phyloP scores from a whole-genome alignment of 2,329 filamentous ascomycete genomes.

The Epicoccum sorghinum region DNA sequence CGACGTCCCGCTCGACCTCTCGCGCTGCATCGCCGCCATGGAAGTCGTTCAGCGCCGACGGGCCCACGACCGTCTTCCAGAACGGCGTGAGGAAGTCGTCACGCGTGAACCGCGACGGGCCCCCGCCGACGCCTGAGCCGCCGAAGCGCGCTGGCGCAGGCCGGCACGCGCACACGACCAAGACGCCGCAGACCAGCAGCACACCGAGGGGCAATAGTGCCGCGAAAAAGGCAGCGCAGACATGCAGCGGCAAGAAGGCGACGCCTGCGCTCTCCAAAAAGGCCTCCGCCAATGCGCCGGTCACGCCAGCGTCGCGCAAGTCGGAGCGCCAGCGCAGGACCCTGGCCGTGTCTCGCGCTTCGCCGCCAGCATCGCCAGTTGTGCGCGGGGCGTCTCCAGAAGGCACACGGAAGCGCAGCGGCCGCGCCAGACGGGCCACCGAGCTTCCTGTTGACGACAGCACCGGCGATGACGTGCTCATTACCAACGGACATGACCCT shows the following conservation, averaged over 20 bases:
- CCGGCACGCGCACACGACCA: slow-evolving; percentile 29
- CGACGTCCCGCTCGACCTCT: slow-evolving; percentile 40
- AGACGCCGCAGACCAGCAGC: slow-evolving; percentile 39
- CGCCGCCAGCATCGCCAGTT: slow-evolving; percentile 28
- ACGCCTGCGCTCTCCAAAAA: slow-evolving; percentile 29
- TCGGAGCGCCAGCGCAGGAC: slow-evolving; percentile 42
- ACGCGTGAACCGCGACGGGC: slow-evolving; percentile 55
- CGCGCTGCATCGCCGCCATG: slow-evolving; percentile 81
- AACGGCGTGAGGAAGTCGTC: slow-evolving; percentile 67
- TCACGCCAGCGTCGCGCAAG: slow-evolving; percentile 34
- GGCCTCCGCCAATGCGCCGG: slow-evolving; percentile 25
- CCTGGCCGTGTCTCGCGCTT: slow-evolving; percentile 21
- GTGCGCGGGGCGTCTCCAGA: slow-evolving; percentile 25
- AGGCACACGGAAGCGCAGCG: slow-evolving; percentile 27
- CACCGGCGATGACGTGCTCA: slow-evolving; percentile 17
- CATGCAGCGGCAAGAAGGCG: slow-evolving; percentile 25
- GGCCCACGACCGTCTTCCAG: slow-evolving; percentile 81
- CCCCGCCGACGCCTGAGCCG: slow-evolving; percentile 56
- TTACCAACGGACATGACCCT: slow-evolving; percentile 25
- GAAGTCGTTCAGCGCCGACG: slow-evolving; percentile 84
- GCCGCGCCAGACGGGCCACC: slow-evolving; percentile 30
- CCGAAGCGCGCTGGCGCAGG: slow-evolving; percentile 43
- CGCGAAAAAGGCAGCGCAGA: slow-evolving; percentile 25
- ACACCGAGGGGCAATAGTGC: slow-evolving; percentile 27
- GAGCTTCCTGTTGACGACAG: slow-evolving; percentile 23